Evolutionary conservation across 371 early-diverging fungal genomes (phyloP), one percentile per base, ranked within the genome.

Genomic region (Rhizopus arrhizus): DNA sequence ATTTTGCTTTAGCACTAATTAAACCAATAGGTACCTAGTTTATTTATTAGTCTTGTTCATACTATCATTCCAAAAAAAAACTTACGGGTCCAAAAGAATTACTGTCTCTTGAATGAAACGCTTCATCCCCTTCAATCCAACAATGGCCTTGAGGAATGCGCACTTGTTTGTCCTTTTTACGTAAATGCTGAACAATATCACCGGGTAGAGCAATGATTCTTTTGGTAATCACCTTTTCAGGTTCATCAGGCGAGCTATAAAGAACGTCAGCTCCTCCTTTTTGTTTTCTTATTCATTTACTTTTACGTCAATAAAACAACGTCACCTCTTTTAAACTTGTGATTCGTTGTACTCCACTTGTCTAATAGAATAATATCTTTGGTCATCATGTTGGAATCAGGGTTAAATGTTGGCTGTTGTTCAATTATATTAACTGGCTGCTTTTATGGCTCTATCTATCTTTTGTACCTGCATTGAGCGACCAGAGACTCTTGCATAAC

Each of bases 101-200:
- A 66, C 92, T 92, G 62, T 96, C 96, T 57, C 77, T 81, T 56
- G 92, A 92, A 69, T 90, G 90, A 66, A 89, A 91, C 36, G 84
- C 79, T 67, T 94, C 95, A 66, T 96, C 96, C 22, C 92, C 90
- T 75, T 96, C 96, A 47, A 95, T 82, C 96, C 96, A 96, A 66
- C 91, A 91, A 69, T 94, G 91, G 2, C 96, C 96, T 68, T 74
- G 77, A 31, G 96, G 96, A 8, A 96, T 77, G 55, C 80, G 69
- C 1, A 93, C 83, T 56, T 72, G 54, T 61, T 65, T 64, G 22
- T 64, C 61, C 13, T 60, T 60, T n/a, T 62, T 66, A 22, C 67
- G 68, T 41, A 85, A 64, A 16, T 92, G 90, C 43, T 80, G 68
- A 4, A 95, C 87, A 2, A 82, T 81, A 72, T 96, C 96, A n/a